Evolutionary conservation across 2,329 filamentous ascomycete species (phyloP), one percentile per base, ranked within the genome.

Genomic region (Aschersonia sp.): DNA sequence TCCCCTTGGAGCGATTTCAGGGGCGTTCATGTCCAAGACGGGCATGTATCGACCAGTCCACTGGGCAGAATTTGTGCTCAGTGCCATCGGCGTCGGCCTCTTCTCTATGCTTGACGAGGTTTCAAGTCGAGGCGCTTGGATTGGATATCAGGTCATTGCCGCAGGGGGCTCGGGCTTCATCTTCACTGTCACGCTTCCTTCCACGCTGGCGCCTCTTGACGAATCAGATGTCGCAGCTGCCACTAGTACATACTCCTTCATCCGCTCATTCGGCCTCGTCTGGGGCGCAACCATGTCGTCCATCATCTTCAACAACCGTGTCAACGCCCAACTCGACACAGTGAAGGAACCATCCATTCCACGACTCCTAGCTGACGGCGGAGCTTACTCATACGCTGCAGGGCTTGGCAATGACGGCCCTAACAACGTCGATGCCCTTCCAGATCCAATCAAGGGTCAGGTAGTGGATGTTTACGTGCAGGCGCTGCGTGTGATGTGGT

Each of bases 261-360:
- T 71, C 49, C 65, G 71, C 39, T 65, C 58, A 47, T 67, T 76
- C 33, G 73, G 72, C 3, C 55, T 60, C n/a, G 65, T 68, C 4
- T 68, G 72, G 57, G 72, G 70, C 7, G 62, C 69, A 1, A 60
- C 68, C 0, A 65, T 76, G 30, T 63, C 67, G 0, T 71, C 32
- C 73, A 22, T 42, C 14, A 42, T 42, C 7, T 42, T 42, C 40
- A 58, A 56, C 35, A 54, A 46, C 5, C 46, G 46, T 8, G 45
- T 50, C n/a, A 48, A 53, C 12, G 39, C 14, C 40, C 40, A 50
- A 1, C 47, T 49, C 11, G 49, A 49, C 4, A 7, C 5, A 8
- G 43, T 41, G 40, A 50, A 53, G 6, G 47, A 53, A 31, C 50
- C 32, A 0, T 30, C 42, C 1, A 49, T 52, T 10, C 40, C 46